phyloP scores from a whole-genome alignment of 495 filamentous ascomycete genomes.

The Hypomontagnella monticulosa region DNA sequence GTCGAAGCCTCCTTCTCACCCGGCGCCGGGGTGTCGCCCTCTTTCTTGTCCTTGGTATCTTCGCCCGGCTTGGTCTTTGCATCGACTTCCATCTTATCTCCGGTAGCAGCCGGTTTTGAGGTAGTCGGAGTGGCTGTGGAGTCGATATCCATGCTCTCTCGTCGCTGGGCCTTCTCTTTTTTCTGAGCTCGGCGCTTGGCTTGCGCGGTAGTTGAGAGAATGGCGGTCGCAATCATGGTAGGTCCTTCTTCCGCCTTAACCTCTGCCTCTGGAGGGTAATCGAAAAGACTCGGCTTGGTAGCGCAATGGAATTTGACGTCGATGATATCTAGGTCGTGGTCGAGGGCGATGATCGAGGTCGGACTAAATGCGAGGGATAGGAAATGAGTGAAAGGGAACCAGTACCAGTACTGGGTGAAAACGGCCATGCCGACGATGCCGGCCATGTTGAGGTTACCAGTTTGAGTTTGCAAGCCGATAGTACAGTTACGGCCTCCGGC shows the following conservation, averaged over 20 bases:
- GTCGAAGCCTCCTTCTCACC: slow-evolving; percentile 67
- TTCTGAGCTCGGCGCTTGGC: slow-evolving; percentile 91
- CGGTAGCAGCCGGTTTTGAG: slow-evolving; percentile 61
- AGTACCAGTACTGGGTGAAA: slow-evolving; percentile 99
- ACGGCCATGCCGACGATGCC: slow-evolving; percentile 97
- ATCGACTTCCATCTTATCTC: slow-evolving; percentile 93
- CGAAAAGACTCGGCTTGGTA: slow-evolving; percentile 92
- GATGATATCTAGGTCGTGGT: slow-evolving; percentile 93
- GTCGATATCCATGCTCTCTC: slow-evolving; percentile 91
- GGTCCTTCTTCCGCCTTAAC: slow-evolving; percentile 92
- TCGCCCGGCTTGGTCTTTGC: slow-evolving; percentile 71
- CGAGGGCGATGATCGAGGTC: slow-evolving; percentile 92
- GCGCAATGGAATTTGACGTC: slow-evolving; percentile 96
- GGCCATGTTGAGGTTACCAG: slow-evolving; percentile 96
- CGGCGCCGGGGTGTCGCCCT: slow-evolving; percentile 50
- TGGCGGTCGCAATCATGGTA: slow-evolving; percentile 93
- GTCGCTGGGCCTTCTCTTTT: slow-evolving; percentile 72
- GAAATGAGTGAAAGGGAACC: slow-evolving; percentile 99
- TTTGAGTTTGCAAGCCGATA: slow-evolving; percentile 96
- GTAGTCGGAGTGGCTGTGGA: slow-evolving; percentile 79
- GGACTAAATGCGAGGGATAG: slow-evolving; percentile 91
- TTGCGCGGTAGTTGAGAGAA: slow-evolving; percentile 95
- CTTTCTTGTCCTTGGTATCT: slow-evolving; percentile 68
- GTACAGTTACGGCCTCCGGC: slow-evolving; percentile 98
- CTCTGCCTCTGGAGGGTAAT: slow-evolving; percentile 96